Conservation (phyloP, 352 stramenopile genomes). For the Phytophthora constricta region DNA sequence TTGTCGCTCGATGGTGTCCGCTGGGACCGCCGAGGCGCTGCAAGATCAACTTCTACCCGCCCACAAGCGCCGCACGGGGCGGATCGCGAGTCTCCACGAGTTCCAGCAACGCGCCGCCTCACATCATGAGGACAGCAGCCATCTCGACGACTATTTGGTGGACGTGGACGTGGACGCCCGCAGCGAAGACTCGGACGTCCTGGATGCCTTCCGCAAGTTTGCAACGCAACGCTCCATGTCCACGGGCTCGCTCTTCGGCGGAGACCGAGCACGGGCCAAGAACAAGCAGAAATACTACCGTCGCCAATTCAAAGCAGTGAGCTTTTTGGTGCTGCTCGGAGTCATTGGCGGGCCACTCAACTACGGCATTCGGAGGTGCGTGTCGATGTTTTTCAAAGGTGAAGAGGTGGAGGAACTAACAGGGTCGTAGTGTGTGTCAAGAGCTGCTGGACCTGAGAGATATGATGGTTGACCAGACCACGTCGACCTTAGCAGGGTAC, state of each 20-base stretch:
- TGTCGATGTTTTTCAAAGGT: constrained; percentile 23
- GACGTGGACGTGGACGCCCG: constrained; percentile 21
- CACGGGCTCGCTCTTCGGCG: constrained; percentile 61
- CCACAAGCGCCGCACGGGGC: constrained; percentile 67
- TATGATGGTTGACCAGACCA: constrained; percentile 43
- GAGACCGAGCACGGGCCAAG: constrained; percentile 42
- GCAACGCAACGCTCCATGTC: constrained; percentile 54
- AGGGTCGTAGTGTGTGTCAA: constrained; percentile 32
- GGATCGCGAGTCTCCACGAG: constrained; percentile 74
- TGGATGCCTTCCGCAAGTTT: constrained; percentile 37
- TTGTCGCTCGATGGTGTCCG: too few relatives aligned
- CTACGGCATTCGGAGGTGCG: constrained; percentile 57
- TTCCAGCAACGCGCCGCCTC: constrained; percentile 77
- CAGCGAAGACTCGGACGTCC: constrained; percentile 47
- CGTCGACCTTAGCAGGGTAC: constrained; percentile 42
- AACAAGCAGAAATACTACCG: constrained; percentile 54
- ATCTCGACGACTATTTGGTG: constrained; percentile 24
- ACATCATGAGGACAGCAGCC: constrained; percentile 28
- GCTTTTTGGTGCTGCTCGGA: constrained; percentile 74
- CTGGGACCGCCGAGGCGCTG: too few relatives aligned
- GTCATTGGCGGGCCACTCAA: constrained; percentile 78
- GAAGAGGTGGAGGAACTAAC: too few relatives aligned
- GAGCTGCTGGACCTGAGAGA: constrained; percentile 45
- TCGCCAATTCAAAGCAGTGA: constrained; percentile 65
- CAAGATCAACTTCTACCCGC: too few relatives aligned